Percentiles rank a stretch among this genome's conserved stretches.
phyloP scores from a whole-genome alignment of 768 basidiomycete species.

The Suillus variegatus region DNA sequence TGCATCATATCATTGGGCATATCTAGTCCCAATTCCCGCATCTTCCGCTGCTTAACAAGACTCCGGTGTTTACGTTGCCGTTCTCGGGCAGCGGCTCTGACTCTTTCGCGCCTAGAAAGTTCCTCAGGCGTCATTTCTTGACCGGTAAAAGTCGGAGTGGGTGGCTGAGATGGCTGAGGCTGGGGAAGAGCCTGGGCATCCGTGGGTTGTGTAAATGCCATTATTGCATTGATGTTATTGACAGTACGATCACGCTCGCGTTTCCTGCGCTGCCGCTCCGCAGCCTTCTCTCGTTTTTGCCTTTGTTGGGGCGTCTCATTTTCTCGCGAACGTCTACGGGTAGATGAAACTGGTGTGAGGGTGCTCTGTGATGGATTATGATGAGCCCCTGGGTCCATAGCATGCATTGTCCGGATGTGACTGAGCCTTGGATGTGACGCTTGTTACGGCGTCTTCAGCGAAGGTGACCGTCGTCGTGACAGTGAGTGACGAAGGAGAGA shows the following conservation, averaged over 20 bases:
- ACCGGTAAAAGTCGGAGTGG: constrained; percentile 27
- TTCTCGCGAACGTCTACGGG: constrained; percentile 63
- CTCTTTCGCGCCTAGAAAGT: constrained; percentile 62
- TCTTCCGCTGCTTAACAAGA: constrained; percentile 76
- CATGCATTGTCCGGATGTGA: constrained; percentile 26
- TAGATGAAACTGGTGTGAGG: constrained; percentile 30
- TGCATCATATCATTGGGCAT: constrained; percentile 75
- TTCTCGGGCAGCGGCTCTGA: constrained; percentile 76
- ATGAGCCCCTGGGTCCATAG: constrained; percentile 35
- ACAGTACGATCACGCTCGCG: constrained; percentile 66
- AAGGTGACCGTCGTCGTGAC: constrained; percentile 13
- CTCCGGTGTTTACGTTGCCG: constrained; percentile 81
- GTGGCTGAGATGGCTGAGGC: constrained; percentile 31
- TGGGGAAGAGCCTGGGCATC: constrained; percentile 35
- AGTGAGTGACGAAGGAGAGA: constrained; percentile 30
- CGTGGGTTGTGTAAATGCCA: constrained; percentile 39
- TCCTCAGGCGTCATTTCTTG: constrained; percentile 62
- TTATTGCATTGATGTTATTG: constrained; percentile 41
- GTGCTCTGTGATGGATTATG: constrained; percentile 35
- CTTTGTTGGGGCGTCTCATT: constrained; percentile 75
- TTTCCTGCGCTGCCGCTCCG: constrained; percentile 82
- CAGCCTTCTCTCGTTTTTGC: constrained; percentile 83
- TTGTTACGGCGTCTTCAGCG: constrained; percentile 33
- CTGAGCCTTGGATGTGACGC: constrained; percentile 30
- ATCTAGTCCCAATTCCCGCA: constrained; percentile 80